Percentiles rank a stretch among this genome's conserved stretches.
Conservation (phyloP, 805 yeast species). For the Candida silvatica region DNA sequence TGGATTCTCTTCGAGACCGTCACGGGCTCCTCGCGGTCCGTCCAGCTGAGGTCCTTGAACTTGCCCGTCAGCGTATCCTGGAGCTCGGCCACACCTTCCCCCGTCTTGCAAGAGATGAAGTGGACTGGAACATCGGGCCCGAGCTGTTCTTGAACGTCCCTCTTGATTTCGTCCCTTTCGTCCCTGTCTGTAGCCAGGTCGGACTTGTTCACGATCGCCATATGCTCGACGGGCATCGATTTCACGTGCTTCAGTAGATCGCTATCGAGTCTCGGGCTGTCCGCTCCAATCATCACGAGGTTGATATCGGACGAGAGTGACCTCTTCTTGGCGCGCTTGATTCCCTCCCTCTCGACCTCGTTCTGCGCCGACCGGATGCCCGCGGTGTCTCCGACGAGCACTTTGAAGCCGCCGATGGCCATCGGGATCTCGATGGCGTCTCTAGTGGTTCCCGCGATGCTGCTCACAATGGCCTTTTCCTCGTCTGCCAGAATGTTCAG, state of each 20-base stretch:
- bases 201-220: constrained; percentile 46
- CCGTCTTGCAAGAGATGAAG: constrained; percentile 52
- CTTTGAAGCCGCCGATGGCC: constrained; percentile 78
- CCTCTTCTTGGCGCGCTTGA: constrained; percentile 59
- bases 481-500: constrained; percentile 67
- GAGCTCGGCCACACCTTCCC: constrained; percentile 45
- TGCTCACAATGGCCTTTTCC: constrained; percentile 87
- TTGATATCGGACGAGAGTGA: constrained; percentile 58
- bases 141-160: constrained; percentile 20
- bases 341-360: constrained; percentile 60
- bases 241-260: constrained; percentile 33
- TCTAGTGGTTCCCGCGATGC: constrained; percentile 89
- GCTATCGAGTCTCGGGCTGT: constrained; percentile 21
- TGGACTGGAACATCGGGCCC: constrained; percentile 13
- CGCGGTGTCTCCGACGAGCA: constrained; percentile 86
- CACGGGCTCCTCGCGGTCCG: constrained; percentile 51
- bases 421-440: constrained; percentile 78
- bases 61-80: constrained; percentile 29
- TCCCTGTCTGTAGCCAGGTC: constrained; percentile 32
- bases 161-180: constrained; percentile 9
- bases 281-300: constrained; percentile 49
- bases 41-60: constrained; percentile 42
- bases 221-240: constrained; percentile 11
- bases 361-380: constrained; percentile 55
- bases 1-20: constrained; percentile 67